Evolutionary conservation across 2,329 filamentous ascomycete species (phyloP).

Genomic region (Monosporascus sp.): DNA sequence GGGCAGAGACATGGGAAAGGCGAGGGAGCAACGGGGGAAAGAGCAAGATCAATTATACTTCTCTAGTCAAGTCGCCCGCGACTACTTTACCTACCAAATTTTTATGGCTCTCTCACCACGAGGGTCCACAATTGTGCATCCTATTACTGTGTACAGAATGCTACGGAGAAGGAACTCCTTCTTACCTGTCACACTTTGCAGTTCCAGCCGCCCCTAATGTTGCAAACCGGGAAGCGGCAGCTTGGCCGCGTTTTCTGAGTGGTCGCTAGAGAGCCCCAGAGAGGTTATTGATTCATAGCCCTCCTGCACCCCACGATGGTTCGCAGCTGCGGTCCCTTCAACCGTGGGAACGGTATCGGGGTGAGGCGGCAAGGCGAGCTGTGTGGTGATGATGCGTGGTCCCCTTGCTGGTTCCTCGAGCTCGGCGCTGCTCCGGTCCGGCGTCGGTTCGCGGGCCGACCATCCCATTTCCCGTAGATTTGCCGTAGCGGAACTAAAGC

Average conservation of each 20-base stretch:
- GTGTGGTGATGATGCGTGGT: slow-evolving; percentile 2
- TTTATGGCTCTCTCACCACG: background rate
- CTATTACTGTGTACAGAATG: no score
- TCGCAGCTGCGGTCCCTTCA: no score
- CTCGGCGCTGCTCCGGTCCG: background rate
- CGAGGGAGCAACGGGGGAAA: background rate
- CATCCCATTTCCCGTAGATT: slow-evolving; percentile 10
- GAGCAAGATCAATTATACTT: background rate
- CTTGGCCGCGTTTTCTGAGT: no score
- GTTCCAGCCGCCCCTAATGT: no score
- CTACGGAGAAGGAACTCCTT: no score
- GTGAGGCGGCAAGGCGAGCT: no score
- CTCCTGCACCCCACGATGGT: no score
- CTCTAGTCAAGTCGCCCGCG: background rate
- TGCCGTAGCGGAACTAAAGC: slow-evolving; percentile 11
- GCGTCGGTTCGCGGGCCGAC: slow-evolving; percentile 13
- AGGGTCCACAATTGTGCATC: background rate
- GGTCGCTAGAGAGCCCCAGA: no score
- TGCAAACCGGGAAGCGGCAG: no score
- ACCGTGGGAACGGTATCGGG: no score
- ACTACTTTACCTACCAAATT: background rate
- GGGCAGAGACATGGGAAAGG: background rate
- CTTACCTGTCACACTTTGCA: no score
- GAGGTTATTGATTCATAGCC: no score
- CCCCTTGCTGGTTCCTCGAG: slow-evolving; percentile 5